Conservation (phyloP, 345 rosid genomes). For the Ceriops zippeliana region DNA sequence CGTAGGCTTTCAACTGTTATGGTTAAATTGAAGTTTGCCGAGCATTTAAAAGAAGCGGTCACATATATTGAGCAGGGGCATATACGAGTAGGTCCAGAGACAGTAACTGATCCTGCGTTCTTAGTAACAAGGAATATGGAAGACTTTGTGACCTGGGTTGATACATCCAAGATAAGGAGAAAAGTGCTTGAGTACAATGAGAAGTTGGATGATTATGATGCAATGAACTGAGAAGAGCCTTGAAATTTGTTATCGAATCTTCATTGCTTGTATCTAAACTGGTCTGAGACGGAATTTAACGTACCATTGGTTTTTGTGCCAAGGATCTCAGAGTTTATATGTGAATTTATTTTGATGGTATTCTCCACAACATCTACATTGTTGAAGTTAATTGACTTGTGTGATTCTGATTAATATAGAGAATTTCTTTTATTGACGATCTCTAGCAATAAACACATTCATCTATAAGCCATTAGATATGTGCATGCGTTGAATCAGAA, state of each 20-base stretch:
- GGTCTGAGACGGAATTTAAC: no score
- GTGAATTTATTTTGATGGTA: no score
- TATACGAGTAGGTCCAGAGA: constrained; percentile 87
- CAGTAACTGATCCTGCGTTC: constrained; percentile 81
- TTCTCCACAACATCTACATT: no score
- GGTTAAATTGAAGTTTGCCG: constrained; percentile 69
- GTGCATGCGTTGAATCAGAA: no score
- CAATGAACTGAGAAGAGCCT: constrained; percentile 43
- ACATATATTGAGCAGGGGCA: constrained; percentile 97
- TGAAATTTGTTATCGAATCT: background rate
- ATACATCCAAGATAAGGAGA: constrained; percentile 83
- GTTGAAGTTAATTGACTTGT: no score
- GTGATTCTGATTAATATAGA: no score
- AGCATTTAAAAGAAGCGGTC: constrained; percentile 80
- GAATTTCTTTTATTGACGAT: no score
- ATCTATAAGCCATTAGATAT: no score
- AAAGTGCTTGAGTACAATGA: constrained; percentile 86
- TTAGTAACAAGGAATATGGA: constrained; percentile 90
- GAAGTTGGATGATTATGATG: constrained; percentile 78
- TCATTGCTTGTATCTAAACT: no score
- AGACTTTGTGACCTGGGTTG: constrained; percentile 93
- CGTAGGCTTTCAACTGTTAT: constrained; percentile 73
- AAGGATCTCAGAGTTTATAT: no score
- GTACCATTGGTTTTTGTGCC: no score
- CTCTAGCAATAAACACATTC: no score